Evolutionary conservation across 23 red algal genomes (phyloP), one percentile per base, ranked within the genome.

Genomic region (Gracilaria domingensis): DNA sequence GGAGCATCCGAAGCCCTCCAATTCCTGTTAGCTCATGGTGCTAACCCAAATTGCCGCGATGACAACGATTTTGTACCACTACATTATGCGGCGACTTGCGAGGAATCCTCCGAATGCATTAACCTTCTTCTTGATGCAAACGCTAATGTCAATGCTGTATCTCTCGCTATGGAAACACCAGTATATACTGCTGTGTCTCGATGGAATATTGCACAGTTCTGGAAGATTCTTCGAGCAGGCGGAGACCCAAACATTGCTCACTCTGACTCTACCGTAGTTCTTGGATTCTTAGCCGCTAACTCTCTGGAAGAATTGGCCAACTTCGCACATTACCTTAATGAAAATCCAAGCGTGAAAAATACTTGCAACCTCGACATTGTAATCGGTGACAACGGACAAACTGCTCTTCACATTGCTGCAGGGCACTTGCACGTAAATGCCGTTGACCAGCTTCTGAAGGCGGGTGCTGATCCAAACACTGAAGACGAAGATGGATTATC

Each of bases 271-370:
- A 83, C 80, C 17, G 80, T 83, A 35, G 55, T 44, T 62, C 55
- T 83, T 83, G 80, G 80, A 32, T 83, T 83, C 32, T n/a, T 83
- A 18, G 80, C 80, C 20, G 80, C 80, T 11, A 83, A 83, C 30
- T 83, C 80, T 20, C 25, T 65, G 17, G 35, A 59, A 62, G 80
- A 83, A 39, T 65, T 83, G 38, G 55, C 53, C 20, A 83, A 83
- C n/a, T 83, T 83, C 60, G 80, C 80, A 24, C 28, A 14, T 23
- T 83, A 83, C 16, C 0, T 83, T 12, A 25, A 8, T 5, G 54
- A 60, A 21, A 59, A 62, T 39, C 37, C 55, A 36, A 33, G 33
- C n/a, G 36, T 83, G 80, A 59, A 83, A 83, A 55, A 65, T 34
- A 9, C 37, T 32, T 64, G 55, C 25, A 64, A 58, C n/a, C 60